These are phyloP conservation scores for Lipomyces spencermartinsiae DNA, from an alignment of 805 yeast species.

Conservation along the genomic window DNA sequence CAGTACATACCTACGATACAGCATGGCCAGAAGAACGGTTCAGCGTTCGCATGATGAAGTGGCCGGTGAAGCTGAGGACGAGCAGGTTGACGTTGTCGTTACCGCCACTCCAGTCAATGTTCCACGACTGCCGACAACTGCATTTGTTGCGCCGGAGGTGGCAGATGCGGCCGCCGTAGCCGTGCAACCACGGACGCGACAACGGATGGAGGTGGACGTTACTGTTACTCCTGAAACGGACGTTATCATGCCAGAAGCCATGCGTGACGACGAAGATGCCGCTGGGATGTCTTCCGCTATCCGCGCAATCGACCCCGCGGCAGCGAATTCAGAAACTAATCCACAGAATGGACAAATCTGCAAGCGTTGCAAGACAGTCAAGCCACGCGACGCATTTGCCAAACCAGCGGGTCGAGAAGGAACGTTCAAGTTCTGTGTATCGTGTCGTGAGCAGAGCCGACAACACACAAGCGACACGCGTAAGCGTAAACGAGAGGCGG, in stretches of 20 bases:
- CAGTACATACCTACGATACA: background rate
- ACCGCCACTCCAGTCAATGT: background rate
- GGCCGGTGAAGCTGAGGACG: background rate
- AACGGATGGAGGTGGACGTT: background rate
- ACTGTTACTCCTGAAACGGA: background rate
- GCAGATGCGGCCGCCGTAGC: background rate
- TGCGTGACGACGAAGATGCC: background rate
- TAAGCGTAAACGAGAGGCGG: constrained; percentile 32
- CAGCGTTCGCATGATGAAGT: background rate
- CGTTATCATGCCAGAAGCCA: background rate
- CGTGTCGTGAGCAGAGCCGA: constrained; percentile 34
- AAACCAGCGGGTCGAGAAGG: constrained; percentile 35
- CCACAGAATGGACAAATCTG: constrained; percentile 13
- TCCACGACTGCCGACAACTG: background rate
- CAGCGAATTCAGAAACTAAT: background rate
- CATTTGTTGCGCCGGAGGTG: background rate
- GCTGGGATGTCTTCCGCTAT: background rate
- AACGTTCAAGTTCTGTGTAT: constrained; percentile 30
- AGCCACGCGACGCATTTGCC: constrained; percentile 17
- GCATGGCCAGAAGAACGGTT: background rate
- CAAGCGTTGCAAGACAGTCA: constrained; percentile 28
- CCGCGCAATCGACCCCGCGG: background rate
- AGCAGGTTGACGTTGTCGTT: background rate
- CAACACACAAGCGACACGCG: constrained; percentile 36
- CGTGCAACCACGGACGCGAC: background rate